These are phyloP conservation scores for Picea abies DNA, from an alignment of 83 land plant genomes.

Conservation along the genomic window DNA sequence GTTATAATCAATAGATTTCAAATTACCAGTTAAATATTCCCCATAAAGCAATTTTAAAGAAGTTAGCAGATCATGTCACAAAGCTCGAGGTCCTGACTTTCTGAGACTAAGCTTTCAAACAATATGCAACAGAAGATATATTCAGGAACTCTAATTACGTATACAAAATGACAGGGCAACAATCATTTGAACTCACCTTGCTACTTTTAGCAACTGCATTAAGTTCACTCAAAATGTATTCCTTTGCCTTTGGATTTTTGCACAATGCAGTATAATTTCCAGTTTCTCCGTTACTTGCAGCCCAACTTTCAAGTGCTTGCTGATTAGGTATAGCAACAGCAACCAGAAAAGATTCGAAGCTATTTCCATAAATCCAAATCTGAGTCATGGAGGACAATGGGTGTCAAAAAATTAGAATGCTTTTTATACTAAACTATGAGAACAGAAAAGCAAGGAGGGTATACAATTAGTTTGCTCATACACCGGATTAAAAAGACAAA, in stretches of 20 bases:
- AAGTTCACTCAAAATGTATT: slow-evolving; percentile 72
- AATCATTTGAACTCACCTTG: slow-evolving; percentile 53
- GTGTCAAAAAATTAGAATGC: neutral
- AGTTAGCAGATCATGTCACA: neutral
- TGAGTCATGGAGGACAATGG: slow-evolving; percentile 25
- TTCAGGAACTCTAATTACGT: neutral
- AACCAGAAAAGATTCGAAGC: slow-evolving; percentile 92
- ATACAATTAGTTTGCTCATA: neutral
- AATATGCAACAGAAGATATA: neutral
- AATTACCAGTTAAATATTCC: neutral
- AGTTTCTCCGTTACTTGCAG: slow-evolving; percentile 52
- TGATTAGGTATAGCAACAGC: slow-evolving; percentile 88
- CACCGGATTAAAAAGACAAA: neutral
- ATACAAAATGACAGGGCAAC: neutral
- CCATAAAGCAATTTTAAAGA: neutral
- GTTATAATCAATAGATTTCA: neutral
- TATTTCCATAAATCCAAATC: slow-evolving; percentile 99
- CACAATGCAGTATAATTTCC: slow-evolving; percentile 71
- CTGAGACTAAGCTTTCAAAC: neutral
- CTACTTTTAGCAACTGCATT: slow-evolving; percentile 66
- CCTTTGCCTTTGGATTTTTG: slow-evolving; percentile 65
- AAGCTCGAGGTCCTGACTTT: neutral
- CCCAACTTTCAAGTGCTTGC: slow-evolving; percentile 83
- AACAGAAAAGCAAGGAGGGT: neutral
- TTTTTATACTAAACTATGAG: no score